Base-by-base conservation (phyloP, 2,329 filamentous ascomycete species). In the Diaporthe helianthi region DNA sequence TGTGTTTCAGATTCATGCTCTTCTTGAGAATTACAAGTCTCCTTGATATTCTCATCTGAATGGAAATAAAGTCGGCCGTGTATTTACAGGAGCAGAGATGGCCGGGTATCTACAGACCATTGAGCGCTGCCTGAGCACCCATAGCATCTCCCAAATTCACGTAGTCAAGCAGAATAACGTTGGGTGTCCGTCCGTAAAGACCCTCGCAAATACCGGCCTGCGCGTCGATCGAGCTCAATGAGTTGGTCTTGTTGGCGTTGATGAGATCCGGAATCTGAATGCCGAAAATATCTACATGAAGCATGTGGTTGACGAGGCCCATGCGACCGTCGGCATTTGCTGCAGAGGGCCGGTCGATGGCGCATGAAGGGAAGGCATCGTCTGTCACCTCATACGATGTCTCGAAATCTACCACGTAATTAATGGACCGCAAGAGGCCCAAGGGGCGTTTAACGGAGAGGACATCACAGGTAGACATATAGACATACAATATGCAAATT, bases 301-400 rank as follows among this genome's bases (percentile, higher is more conserved):
- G 80, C 78, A 90, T 90, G 78, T 91, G 89, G 78, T 91, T 91
- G 79, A 89, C 86, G 51, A 85, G 77, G 66, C 80, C 81, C 82
- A 85, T 82, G 38, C 80, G 80, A 31, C 77, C 77, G 24, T 77
- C 73, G 0, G 81, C 74, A 38, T 80, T 76, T 26, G 78, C 80
- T 0, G 77, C 78, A 0, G 76, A 63, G 0, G 92, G 92, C 9
- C 92, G 85, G 75, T 92, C 84, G 3, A 92, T 83, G 13, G 81
- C 81, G 80, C 92, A 95, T 51, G 85, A 86, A 75, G 89, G 88
- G 75, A 92, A 90, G 19, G 81, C 82, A 0, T 84, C 79, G 61
- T 86, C 80, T 1, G 84, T 86, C 71, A 89, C 88, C 72, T 92
- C 88, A 79, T 86, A 94, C 0, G 86, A 83, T 53, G 91, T 95